Percentiles rank a stretch among this genome's conserved stretches.
phyloP scores from a whole-genome alignment of 176 grass and related monocot genomes.

The Oryza longistaminata region DNA sequence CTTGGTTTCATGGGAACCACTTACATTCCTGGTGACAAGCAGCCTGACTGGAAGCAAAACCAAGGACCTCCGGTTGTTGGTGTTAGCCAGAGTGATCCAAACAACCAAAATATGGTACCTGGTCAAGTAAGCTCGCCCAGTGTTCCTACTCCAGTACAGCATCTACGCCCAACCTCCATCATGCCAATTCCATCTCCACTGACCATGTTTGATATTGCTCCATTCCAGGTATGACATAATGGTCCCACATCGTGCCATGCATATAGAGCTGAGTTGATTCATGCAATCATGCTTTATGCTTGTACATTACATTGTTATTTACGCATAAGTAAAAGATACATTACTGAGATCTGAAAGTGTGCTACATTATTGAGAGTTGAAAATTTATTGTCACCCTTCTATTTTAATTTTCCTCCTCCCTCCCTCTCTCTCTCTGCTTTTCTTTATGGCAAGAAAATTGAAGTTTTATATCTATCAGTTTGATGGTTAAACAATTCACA shows the following conservation, averaged over 20 bases:
- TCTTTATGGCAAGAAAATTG: background rate
- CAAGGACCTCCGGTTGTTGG: conserved; percentile 54
- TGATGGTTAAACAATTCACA: background rate
- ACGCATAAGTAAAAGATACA: background rate
- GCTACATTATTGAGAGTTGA: background rate
- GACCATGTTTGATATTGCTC: conserved; percentile 93
- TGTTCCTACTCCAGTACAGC: conserved; percentile 63
- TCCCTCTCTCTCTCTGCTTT: background rate
- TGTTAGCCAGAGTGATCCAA: conserved; percentile 63
- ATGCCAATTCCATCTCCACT: conserved; percentile 79
- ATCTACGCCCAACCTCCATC: conserved; percentile 73
- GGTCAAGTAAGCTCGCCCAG: conserved; percentile 57
- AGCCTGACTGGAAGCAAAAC: conserved; percentile 88
- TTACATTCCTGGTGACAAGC: conserved; percentile 89
- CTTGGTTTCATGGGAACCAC: conserved; percentile 91
- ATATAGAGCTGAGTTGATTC: conserved; percentile 20
- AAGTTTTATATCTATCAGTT: background rate
- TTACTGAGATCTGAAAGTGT: background rate
- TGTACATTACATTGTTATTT: conserved; percentile 3
- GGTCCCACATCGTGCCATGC: conserved; percentile 20
- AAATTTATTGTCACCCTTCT: background rate
- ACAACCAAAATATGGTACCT: conserved; percentile 61
- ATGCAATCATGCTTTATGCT: background rate
- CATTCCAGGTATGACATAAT: conserved; percentile 78
- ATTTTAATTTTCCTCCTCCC: background rate